A percentile compares a stretch with the other conserved stretches of the same genome.
phyloP scores from a whole-genome alignment of 805 yeast genomes.

The Lachancea sp. region DNA sequence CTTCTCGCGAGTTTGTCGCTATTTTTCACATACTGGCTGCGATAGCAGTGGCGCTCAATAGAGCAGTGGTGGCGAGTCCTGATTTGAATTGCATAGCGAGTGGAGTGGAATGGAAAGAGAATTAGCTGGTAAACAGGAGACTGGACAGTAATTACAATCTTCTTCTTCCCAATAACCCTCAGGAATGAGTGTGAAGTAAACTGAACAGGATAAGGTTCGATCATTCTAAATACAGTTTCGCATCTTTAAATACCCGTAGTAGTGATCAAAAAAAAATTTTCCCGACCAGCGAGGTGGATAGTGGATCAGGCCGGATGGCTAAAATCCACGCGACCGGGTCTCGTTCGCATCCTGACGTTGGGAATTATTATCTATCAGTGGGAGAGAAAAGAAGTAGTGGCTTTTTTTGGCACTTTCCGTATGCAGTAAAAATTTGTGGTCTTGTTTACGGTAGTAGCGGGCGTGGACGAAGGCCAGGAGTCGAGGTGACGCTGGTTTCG shows the following conservation, averaged over 20 bases:
- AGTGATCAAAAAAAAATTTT: neutral
- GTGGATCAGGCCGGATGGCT: neutral
- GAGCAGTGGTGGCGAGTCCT: conserved; percentile 11
- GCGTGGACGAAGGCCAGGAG: too few species aligned
- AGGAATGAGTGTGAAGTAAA: neutral
- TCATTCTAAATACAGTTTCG: too few species aligned
- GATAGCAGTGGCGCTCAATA: conserved; percentile 11
- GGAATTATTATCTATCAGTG: too few species aligned
- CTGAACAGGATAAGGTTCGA: neutral
- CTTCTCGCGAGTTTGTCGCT: too few species aligned
- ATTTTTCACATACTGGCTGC: conserved; percentile 15
- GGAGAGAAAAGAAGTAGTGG: neutral
- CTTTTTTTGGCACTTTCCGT: conserved; percentile 1
- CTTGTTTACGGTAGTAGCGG: too few species aligned
- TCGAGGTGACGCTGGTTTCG: too few species aligned
- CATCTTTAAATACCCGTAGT: conserved; percentile 2
- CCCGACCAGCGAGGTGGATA: neutral
- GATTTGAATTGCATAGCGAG: conserved; percentile 15
- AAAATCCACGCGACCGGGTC: too few species aligned
- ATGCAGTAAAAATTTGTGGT: neutral
- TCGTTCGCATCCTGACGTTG: too few species aligned
- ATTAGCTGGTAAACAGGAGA: neutral
- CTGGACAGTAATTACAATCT: neutral
- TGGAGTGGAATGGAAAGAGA: neutral
- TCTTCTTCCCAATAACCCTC: too few species aligned